These are phyloP conservation scores for Rheum nobile DNA, from an alignment of 148 eudicot species.

Conservation along the genomic window DNA sequence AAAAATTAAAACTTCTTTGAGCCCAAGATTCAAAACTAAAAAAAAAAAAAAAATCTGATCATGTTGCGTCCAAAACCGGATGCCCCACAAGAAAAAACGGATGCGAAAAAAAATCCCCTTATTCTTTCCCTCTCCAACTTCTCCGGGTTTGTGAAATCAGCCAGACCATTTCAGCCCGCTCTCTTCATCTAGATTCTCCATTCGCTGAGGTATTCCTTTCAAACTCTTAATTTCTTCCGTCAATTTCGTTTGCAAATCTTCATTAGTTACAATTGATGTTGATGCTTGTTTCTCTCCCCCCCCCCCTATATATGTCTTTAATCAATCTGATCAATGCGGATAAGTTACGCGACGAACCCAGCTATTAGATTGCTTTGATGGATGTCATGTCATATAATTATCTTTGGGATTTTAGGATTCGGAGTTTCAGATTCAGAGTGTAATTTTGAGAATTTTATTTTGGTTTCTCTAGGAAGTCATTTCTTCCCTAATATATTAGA, in stretches of 20 bases:
- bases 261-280: background rate
- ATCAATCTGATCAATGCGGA: background rate
- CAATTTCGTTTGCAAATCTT: background rate
- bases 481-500: background rate
- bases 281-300: background rate
- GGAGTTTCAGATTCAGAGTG: background rate
- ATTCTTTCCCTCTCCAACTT: background rate
- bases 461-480: too few relatives aligned
- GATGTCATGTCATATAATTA: background rate
- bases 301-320: background rate
- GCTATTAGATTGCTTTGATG: background rate
- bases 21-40: too few relatives aligned
- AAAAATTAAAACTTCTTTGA: too few relatives aligned
- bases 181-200: constrained; percentile 3
- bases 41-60: too few relatives aligned
- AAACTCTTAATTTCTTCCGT: background rate
- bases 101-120: too few relatives aligned
- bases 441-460: background rate
- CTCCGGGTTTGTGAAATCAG: background rate
- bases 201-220: constrained; percentile 2
- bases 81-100: too few relatives aligned
- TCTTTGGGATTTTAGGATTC: background rate
- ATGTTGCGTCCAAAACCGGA: too few relatives aligned
- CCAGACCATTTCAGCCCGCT: background rate
- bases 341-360: background rate